Evolutionary conservation across 257 asterid genomes (phyloP).

Genomic region (Avicennia marina): DNA sequence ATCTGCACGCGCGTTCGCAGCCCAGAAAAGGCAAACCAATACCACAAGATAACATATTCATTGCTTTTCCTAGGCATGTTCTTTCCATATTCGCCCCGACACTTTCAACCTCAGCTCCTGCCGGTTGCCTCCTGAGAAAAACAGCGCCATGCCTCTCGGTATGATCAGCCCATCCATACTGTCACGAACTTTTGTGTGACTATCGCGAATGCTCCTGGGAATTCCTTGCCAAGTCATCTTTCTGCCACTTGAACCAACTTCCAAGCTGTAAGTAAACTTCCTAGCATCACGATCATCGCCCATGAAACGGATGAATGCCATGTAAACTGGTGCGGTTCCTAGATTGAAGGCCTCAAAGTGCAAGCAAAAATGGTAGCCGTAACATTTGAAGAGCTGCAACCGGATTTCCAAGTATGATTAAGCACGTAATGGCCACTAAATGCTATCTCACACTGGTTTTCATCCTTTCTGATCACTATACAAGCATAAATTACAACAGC

Average conservation of each 20-base stretch:
- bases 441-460: background rate
- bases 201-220: conserved; percentile 55
- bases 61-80: conserved; percentile 22
- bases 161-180: conserved; percentile 55
- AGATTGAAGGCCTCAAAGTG: conserved; percentile 58
- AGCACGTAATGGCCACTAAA: background rate
- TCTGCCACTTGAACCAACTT: conserved; percentile 41
- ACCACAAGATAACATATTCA: background rate
- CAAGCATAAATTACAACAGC: background rate
- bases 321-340: conserved; percentile 49
- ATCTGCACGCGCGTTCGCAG: background rate
- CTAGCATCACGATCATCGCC: conserved; percentile 50
- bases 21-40: background rate
- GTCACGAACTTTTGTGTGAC: conserved; percentile 45
- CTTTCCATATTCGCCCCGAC: conserved; percentile 58
- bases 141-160: conserved; percentile 49
- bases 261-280: conserved; percentile 45
- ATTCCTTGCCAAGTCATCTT: conserved; percentile 56
- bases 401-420: background rate
- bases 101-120: conserved; percentile 55
- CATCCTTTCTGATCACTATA: background rate
- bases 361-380: conserved; percentile 56
- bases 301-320: conserved; percentile 66
- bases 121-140: conserved; percentile 44
- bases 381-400: conserved; percentile 49